Conservation (phyloP, 2,329 filamentous ascomycete genomes). For the Pestalotiopsis sp. region DNA sequence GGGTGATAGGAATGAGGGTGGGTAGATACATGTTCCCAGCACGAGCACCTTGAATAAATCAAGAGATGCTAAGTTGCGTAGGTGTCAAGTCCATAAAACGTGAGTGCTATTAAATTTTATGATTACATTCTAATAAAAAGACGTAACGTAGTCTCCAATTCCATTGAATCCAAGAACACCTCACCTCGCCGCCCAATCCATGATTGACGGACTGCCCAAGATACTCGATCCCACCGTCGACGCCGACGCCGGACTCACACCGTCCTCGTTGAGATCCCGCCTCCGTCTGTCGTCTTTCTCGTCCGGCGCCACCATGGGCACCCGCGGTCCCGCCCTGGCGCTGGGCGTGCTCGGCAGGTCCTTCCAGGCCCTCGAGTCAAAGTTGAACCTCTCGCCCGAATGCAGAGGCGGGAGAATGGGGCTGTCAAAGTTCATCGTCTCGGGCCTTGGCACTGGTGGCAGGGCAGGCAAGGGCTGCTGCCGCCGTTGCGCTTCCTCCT, state of each 20-base stretch:
- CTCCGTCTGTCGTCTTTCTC: neutral
- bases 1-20: too few species aligned
- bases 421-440: constrained; percentile 8
- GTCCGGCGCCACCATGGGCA: neutral
- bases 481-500: neutral
- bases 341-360: neutral
- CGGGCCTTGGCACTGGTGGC: constrained; percentile 1
- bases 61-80: neutral
- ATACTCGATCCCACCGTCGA: neutral
- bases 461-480: constrained; percentile 6
- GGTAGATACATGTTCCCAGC: neutral
- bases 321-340: neutral
- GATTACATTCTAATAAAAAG: neutral
- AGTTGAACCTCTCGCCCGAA: constrained; percentile 8
- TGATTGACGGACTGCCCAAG: neutral
- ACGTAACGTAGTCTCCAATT: neutral
- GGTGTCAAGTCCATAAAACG: neutral
- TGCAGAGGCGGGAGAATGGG: constrained; percentile 9
- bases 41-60: neutral
- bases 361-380: constrained; percentile 12
- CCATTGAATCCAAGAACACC: too few species aligned
- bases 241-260: neutral
- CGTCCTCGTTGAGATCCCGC: constrained; percentile 1
- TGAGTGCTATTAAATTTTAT: too few species aligned
- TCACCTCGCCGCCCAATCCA: constrained; percentile 8